Evolutionary conservation across 2,329 filamentous ascomycete species (phyloP), one percentile per base, ranked within the genome.

Genomic region (Pezicula rhizophila): DNA sequence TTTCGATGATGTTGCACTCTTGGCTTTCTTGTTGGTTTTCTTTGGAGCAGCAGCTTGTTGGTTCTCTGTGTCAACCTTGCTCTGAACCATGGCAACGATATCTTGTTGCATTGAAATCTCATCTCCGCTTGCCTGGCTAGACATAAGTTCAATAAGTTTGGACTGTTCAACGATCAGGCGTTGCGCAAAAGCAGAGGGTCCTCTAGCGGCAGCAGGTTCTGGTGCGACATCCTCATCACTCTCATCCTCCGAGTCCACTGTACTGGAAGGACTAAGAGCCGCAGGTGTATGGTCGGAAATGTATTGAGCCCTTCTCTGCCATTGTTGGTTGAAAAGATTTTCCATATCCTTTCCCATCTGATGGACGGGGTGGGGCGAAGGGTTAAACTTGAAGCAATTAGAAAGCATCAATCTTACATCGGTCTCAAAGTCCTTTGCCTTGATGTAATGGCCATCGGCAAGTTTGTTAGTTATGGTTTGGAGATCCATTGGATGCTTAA

Each of bases 401-500:
- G 80, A 77, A 61, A 96, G 85, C 57, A 97, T 91, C 49, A 90
- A 78, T 43, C 82, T 79, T 47, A 96, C 80, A 61, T 95, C 91
- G 50, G 78, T 78, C 62, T 95, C 87, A 59, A 97, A 89, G 41
- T 96, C 91, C 66, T 89, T 90, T 1, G 88, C 77, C 49, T 78
- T 89, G 56, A 82, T 78, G 62, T 97, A 97, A 48, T 89, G 80
- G 23, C 90, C 89, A 11, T 75, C 75, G 57, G 85, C 81, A 37
- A 96, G 75, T 68, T 95, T 95, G 38, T 77, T 76, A 33, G 79
- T 75, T 62, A 96, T 86, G n/a, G 89, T 96, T 14, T 78, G 76
- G 44, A 96, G 75, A 66, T 99, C 92, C 92, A 97, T 99, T 0
- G 93, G 93, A 65, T 91, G 89, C 74, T 96, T 97, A 70, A 99